Evolutionary conservation across 306 rosid genomes (phyloP).

Genomic region (Calophaca sinica): DNA sequence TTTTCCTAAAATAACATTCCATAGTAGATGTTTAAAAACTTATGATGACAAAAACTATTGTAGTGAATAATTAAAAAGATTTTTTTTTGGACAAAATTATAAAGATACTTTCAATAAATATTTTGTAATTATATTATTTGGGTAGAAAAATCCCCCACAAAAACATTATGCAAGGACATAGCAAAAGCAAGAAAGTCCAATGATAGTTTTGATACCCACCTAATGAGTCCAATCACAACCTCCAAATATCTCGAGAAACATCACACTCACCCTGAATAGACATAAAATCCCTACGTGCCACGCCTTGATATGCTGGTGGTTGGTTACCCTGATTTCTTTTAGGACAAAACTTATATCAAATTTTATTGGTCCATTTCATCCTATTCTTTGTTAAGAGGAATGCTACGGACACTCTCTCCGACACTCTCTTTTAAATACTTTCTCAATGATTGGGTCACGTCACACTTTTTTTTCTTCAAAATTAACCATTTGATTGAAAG

Average conservation of each 20-base stretch:
- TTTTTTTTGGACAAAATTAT: too few relatives aligned
- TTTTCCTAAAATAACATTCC: neutral
- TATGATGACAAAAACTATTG: neutral
- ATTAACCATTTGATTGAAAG: too few relatives aligned
- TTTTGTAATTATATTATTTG: neutral
- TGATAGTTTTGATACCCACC: conserved; percentile 7
- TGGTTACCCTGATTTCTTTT: too few relatives aligned
- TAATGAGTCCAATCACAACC: conserved; percentile 33
- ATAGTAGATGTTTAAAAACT: neutral
- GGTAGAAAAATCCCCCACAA: neutral
- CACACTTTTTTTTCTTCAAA: too few relatives aligned
- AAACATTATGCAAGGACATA: conserved; percentile 2
- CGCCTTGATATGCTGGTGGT: conserved; percentile 8
- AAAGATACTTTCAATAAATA: neutral
- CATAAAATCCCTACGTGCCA: conserved; percentile 12
- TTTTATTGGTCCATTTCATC: too few relatives aligned
- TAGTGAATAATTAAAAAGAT: neutral
- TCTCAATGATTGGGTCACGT: too few relatives aligned
- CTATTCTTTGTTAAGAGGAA: too few relatives aligned
- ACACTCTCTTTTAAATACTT: too few relatives aligned
- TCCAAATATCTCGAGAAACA: conserved; percentile 37
- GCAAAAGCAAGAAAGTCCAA: neutral
- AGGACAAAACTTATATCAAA: too few relatives aligned
- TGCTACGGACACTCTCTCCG: too few relatives aligned
- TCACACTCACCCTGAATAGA: conserved; percentile 7